Conservation (phyloP, 306 rosid genomes). For the Acacia crassicarpa region DNA sequence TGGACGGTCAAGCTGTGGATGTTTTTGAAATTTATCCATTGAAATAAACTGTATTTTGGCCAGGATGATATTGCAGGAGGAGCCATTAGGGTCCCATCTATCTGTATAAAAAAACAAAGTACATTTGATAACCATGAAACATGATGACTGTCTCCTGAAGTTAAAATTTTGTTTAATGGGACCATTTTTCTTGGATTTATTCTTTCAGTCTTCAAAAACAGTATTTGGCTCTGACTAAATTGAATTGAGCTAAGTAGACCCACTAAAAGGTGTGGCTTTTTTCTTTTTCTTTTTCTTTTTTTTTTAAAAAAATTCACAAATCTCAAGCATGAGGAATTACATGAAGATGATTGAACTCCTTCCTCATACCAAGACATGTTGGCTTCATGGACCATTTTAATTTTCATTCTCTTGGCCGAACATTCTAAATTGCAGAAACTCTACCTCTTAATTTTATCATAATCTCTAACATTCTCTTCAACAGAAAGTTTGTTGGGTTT, state of each 20-base stretch:
- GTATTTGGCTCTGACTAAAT: neutral
- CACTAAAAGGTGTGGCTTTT: neutral
- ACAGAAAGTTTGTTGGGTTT: neutral
- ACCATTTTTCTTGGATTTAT: neutral
- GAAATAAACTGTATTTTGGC: constrained; percentile 68
- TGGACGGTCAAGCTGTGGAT: constrained; percentile 71
- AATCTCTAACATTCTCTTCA: neutral
- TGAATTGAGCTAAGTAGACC: neutral
- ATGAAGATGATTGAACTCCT: neutral
- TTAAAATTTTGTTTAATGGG: neutral
- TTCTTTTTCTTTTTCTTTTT: too few relatives aligned
- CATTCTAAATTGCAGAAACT: neutral
- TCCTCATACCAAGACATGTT: neutral
- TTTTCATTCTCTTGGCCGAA: neutral
- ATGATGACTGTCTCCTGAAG: neutral
- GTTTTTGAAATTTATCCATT: constrained; percentile 92
- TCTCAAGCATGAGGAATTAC: neutral
- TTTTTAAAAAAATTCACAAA: neutral
- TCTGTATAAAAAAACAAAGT: constrained; percentile 48
- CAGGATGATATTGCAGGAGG: constrained; percentile 71
- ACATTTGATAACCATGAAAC: constrained; percentile 2
- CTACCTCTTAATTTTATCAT: neutral
- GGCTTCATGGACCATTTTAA: neutral
- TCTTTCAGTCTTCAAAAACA: neutral
- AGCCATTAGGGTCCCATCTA: constrained; percentile 82